These are phyloP conservation scores for Candida albicans DNA, from an alignment of 1,139 yeast genomes.

Conservation along the genomic window DNA sequence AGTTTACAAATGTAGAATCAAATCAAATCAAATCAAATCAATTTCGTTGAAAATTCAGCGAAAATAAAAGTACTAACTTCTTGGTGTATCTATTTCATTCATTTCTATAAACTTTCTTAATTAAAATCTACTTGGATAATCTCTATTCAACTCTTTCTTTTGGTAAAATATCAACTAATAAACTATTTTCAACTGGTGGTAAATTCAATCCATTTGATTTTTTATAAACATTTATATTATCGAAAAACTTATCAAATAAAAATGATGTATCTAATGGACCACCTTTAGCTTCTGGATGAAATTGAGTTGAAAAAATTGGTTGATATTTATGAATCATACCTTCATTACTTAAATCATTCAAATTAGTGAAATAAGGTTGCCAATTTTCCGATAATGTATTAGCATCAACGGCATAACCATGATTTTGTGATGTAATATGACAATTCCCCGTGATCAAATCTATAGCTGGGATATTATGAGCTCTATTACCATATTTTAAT, in stretches of 20 bases:
- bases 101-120: no score
- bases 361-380: conserved; percentile 83
- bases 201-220: conserved; percentile 41
- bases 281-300: conserved; percentile 99
- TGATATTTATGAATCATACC: conserved; percentile 87
- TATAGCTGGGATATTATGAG: conserved; percentile 95
- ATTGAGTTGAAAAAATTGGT: conserved; percentile 94
- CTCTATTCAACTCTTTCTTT: conserved; percentile 68
- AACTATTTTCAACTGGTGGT: conserved; percentile 48
- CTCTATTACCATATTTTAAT: conserved; percentile 96
- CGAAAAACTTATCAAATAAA: conserved; percentile 86
- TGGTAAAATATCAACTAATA: conserved; percentile 78
- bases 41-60: no score
- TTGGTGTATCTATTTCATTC: no score
- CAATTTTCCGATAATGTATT: conserved; percentile 73
- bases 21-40: no score
- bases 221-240: conserved; percentile 63
- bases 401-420: conserved; percentile 95
- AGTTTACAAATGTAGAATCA: no score
- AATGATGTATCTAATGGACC: conserved; percentile 93
- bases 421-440: conserved; percentile 97
- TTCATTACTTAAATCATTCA: conserved; percentile 94
- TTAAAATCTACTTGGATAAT: neutral
- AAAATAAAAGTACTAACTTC: no score
- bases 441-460: conserved; percentile 89